phyloP scores from a whole-genome alignment of 2,329 filamentous ascomycete species.

The Hawksworthiomyces lignivorus region DNA sequence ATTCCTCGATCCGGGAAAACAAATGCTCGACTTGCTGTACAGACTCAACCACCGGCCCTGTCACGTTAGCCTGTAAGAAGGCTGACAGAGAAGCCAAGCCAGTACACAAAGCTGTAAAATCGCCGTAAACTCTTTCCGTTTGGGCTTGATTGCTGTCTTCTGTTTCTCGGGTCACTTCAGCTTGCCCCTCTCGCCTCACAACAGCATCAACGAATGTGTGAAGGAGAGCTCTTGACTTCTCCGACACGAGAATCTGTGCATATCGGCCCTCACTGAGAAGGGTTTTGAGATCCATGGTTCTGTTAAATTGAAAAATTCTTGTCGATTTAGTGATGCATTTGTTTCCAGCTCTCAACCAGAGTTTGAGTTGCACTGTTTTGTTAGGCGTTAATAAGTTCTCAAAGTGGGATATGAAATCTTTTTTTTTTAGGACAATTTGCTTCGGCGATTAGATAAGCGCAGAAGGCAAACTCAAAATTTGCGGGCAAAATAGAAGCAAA shows the following conservation, averaged over 20 bases:
- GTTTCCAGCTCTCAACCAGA: no score
- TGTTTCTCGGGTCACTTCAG: neutral
- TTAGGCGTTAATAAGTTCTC: conserved; percentile 3
- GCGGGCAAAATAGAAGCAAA: no score
- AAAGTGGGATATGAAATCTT: conserved; percentile 8
- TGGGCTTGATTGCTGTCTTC: neutral
- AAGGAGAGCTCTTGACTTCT: neutral
- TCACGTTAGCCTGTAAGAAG: conserved; percentile 82
- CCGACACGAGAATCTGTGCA: conserved; percentile 6
- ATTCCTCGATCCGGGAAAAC: conserved; percentile 20
- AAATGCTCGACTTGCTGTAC: conserved; percentile 23
- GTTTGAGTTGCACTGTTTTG: no score
- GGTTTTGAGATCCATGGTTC: conserved; percentile 8
- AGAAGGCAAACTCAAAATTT: no score
- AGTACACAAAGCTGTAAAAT: conserved; percentile 29
- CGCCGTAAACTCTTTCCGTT: neutral
- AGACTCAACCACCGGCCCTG: conserved; percentile 65
- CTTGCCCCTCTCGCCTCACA: neutral
- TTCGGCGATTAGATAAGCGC: conserved; percentile 13
- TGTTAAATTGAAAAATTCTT: neutral
- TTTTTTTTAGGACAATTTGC: conserved; percentile 4
- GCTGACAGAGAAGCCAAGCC: conserved; percentile 65
- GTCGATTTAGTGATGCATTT: neutral
- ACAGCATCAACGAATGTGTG: conserved; percentile 8
- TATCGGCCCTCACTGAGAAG: conserved; percentile 9